Base-by-base conservation (phyloP, 345 rosid genomes). In the Tarenaya hassleriana region DNA sequence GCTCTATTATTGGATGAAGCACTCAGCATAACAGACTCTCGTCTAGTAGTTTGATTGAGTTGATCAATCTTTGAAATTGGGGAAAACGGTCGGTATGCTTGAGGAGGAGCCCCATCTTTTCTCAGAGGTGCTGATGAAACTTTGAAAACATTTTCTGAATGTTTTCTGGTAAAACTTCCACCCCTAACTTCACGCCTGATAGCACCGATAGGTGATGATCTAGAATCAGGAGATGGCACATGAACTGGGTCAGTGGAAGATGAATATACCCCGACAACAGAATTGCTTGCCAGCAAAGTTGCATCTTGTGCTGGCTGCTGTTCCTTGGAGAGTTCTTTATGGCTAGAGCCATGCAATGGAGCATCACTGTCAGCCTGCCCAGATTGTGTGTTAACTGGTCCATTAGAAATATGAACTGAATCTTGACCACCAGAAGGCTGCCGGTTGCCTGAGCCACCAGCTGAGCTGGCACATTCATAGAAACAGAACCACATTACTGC, bases 201-300 rank as follows among this genome's bases (percentile, higher is more conserved):
- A 61, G 95, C 86, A 67, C 95, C 94, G 69, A 80, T 83, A 40
- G 70, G 76, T 58, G 82, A 70, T 45, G 92, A 60, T 75, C 92
- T 72, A 12, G 88, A 81, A 62, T 80, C 95, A 42, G 89, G 92
- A 68, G 96, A 87, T 69, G 96, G 98, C 50, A 84, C 96, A 62
- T 91, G 95, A 69, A 87, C 89, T 58, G 96, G 96, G 68, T 87
- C 98, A 38, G 77, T 77, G 40, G 95, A 80, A 55, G 98, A 91
- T 27, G 86, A 84, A 71, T 84, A 84, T 52, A 82, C 83, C 56
- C 94, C 91, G 68, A 82, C 75, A 58, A 69, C 82, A 34, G 89
- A 78, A 70, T 75, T 83, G 74, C 75, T 76, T n/a, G 84, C 65
- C 19, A 81, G 66, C 55, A 69, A 57, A 47, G 55, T 40, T 39